A percentile compares a stretch with the other conserved stretches of the same genome.
phyloP scores from a whole-genome alignment of 352 stramenopile genomes.

The Phytophthora macrochlamydospora region DNA sequence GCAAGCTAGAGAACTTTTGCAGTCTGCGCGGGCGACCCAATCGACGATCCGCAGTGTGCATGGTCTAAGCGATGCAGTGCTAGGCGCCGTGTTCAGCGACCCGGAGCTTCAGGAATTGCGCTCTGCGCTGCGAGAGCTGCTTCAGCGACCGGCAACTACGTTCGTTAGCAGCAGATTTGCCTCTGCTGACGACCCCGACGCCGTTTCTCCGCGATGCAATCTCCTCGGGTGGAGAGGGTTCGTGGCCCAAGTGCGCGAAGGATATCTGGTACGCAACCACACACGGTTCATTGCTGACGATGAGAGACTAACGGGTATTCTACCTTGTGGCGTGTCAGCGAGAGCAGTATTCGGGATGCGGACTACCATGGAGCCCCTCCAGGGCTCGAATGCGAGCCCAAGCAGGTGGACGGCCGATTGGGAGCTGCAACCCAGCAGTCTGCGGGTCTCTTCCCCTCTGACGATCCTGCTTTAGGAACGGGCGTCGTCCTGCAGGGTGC shows the following conservation, averaged over 20 bases:
- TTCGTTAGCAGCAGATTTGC: conserved; percentile 25
- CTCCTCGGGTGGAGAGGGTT: conserved; percentile 27
- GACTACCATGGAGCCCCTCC: conserved; percentile 6
- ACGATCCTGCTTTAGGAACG: background rate
- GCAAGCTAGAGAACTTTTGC: conserved; percentile 17
- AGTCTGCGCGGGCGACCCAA: conserved; percentile 13
- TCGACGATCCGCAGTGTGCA: conserved; percentile 18
- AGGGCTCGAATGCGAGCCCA: background rate
- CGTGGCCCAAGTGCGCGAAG: conserved; percentile 34
- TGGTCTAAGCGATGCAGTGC: conserved; percentile 23
- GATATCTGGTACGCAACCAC: conserved; percentile 24
- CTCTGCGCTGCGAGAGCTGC: conserved; percentile 12
- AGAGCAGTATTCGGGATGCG: conserved; percentile 19
- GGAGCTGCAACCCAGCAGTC: conserved; percentile 22
- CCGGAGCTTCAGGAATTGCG: conserved; percentile 16
- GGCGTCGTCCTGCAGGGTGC: conserved; percentile 1
- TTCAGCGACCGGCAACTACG: conserved; percentile 21
- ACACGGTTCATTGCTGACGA: background rate
- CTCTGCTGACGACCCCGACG: background rate
- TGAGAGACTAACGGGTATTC: conserved; percentile 3
- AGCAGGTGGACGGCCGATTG: conserved; percentile 25
- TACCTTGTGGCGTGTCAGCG: conserved; percentile 15
- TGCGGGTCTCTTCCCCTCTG: conserved; percentile 5
- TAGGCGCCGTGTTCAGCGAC: conserved; percentile 24
- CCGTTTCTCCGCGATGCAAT: conserved; percentile 21